Evolutionary conservation across 1,284 basidiomycete species (phyloP).

Genomic region (Gymnopus androsaceus): DNA sequence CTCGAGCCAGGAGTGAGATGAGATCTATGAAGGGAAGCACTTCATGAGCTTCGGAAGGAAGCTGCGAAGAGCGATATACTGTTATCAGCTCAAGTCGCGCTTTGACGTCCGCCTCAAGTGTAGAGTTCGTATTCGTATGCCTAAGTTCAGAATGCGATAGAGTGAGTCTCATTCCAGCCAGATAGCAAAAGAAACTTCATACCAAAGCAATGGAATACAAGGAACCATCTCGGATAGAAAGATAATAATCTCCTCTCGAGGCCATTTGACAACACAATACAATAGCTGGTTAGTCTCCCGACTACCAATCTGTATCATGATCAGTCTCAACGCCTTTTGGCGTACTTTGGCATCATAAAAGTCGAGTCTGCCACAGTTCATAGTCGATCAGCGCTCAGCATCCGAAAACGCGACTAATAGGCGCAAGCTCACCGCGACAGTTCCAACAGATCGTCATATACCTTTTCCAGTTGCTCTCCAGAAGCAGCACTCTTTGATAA

Average conservation of each 20-base stretch:
- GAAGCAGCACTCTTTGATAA: not conserved
- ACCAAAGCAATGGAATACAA: slow-evolving; percentile 20
- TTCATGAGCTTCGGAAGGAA: slow-evolving; percentile 16
- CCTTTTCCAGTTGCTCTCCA: slow-evolving; percentile 16
- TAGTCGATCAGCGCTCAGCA: not conserved
- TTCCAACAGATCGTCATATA: slow-evolving; percentile 21
- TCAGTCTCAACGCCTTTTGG: slow-evolving; percentile 19
- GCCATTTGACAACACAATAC: slow-evolving; percentile 21
- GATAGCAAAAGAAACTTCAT: not conserved
- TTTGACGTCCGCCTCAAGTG: not conserved
- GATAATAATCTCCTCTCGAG: slow-evolving; percentile 19
- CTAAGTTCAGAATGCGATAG: not conserved
- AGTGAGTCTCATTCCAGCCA: not conserved
- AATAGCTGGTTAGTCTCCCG: slow-evolving; percentile 19
- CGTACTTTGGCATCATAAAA: slow-evolving; percentile 22
- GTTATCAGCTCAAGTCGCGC: slow-evolving; percentile 17
- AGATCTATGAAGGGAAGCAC: slow-evolving; percentile 19
- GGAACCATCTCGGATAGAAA: slow-evolving; percentile 21
- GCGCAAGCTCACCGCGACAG: slow-evolving; percentile 17
- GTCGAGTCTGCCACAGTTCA: slow-evolving; percentile 16
- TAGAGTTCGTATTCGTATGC: not conserved
- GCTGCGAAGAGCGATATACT: slow-evolving; percentile 17
- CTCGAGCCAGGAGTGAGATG: slow-evolving; percentile 13
- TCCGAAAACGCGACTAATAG: not conserved
- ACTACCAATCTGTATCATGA: slow-evolving; percentile 24